These are phyloP conservation scores for Elymus sibiricus DNA, from an alignment of 176 grass and related monocot genomes.

Conservation along the genomic window DNA sequence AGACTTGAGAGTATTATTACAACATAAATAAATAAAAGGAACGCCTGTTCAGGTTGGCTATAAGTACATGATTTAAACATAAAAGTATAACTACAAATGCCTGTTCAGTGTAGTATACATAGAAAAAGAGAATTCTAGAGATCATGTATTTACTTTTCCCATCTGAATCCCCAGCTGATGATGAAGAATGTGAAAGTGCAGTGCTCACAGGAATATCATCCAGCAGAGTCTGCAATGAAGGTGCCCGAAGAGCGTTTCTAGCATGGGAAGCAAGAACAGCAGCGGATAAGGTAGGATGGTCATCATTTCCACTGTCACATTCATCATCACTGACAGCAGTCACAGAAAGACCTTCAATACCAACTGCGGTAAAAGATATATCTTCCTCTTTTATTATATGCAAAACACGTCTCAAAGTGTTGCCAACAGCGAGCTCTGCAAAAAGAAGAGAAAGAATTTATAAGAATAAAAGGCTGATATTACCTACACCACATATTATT, in stretches of 20 bases:
- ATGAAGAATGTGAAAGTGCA: slow-evolving; percentile 39
- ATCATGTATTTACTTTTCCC: slow-evolving; percentile 87
- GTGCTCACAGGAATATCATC: slow-evolving; percentile 73
- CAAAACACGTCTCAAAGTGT: slow-evolving; percentile 93
- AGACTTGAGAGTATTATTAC: background rate
- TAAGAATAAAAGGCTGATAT: background rate
- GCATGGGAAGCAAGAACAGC: slow-evolving; percentile 86
- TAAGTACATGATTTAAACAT: slow-evolving; percentile 2
- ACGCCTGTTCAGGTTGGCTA: background rate
- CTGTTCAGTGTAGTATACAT: background rate
- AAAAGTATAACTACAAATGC: background rate
- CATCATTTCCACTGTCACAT: slow-evolving; percentile 61
- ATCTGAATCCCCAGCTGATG: slow-evolving; percentile 82
- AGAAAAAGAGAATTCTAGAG: slow-evolving; percentile 20
- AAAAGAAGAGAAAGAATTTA: background rate
- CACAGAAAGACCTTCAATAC: slow-evolving; percentile 68
- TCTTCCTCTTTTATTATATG: slow-evolving; percentile 99
- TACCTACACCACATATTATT: background rate
- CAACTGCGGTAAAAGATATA: slow-evolving; percentile 61
- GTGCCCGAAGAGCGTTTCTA: slow-evolving; percentile 85
- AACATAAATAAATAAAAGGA: background rate
- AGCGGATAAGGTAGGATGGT: slow-evolving; percentile 64
- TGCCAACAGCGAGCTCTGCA: slow-evolving; percentile 87
- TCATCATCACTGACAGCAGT: slow-evolving; percentile 73
- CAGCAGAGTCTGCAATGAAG: slow-evolving; percentile 91